phyloP scores from a whole-genome alignment of 495 filamentous ascomycete genomes.

The Talaromyces borbonicus region DNA sequence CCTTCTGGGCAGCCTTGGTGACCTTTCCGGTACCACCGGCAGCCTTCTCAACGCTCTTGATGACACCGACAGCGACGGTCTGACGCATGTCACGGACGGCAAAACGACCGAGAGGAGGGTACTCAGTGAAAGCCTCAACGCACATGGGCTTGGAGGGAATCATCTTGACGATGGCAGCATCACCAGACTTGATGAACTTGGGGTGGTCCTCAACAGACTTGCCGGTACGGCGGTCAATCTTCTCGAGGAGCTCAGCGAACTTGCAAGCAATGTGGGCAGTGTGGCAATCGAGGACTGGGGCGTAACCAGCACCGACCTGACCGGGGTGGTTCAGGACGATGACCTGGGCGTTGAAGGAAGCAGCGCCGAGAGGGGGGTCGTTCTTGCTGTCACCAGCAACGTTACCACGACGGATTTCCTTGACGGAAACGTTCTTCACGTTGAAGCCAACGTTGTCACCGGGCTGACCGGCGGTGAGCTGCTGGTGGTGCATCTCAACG shows the following conservation, averaged over 20 bases:
- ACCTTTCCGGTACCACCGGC: conserved; percentile 60
- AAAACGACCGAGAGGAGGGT: conserved; percentile 98
- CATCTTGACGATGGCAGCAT: conserved; percentile 99
- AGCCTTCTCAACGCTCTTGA: conserved; percentile 77
- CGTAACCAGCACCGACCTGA: conserved; percentile 98
- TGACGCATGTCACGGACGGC: conserved; percentile 86
- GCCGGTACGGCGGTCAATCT: conserved; percentile 99
- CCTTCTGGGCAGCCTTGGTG: conserved; percentile 63
- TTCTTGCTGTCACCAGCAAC: conserved; percentile 99
- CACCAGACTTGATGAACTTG: conserved; percentile 99
- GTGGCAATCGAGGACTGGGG: conserved; percentile 98
- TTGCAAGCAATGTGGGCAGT: conserved; percentile 99
- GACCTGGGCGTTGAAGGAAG: conserved; percentile 98
- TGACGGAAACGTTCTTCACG: conserved; percentile 99
- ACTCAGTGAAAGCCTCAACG: conserved; percentile 99
- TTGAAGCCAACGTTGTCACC: conserved; percentile 99
- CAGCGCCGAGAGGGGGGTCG: conserved; percentile 81
- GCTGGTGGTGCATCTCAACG: conserved; percentile 99
- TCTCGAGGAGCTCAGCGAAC: conserved; percentile 96
- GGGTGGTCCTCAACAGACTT: conserved; percentile 84
- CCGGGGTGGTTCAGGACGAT: conserved; percentile 99
- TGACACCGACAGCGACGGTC: conserved; percentile 96
- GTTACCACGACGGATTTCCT: conserved; percentile 99
- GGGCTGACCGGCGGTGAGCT: conserved; percentile 89
- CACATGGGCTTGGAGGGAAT: conserved; percentile 99